A percentile compares a stretch with the other conserved stretches of the same genome.
phyloP scores from a whole-genome alignment of 495 filamentous ascomycete genomes.

The Tetracladium setigerum region DNA sequence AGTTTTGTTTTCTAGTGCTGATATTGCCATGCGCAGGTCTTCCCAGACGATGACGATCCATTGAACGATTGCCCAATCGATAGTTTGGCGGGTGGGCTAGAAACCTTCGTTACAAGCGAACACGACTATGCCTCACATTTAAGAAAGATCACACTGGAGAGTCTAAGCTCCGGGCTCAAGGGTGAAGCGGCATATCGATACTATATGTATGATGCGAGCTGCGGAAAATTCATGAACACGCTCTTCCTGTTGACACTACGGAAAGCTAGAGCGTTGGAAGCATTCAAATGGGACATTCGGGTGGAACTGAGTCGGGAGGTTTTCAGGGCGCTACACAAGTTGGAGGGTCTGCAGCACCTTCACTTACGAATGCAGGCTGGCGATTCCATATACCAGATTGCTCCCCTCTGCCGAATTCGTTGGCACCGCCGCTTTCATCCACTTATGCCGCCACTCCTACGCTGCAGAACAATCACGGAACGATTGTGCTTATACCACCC shows the following conservation, averaged over 20 bases:
- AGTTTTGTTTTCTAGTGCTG: no score
- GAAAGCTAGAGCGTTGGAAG: conserved; percentile 44
- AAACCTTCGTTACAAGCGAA: conserved; percentile 52
- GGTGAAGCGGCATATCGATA: conserved; percentile 37
- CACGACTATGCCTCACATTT: conserved; percentile 53
- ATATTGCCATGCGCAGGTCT: conserved; percentile 18
- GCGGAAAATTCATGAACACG: conserved; percentile 55
- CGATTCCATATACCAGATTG: conserved; percentile 34
- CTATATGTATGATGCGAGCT: conserved; percentile 39
- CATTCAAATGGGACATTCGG: conserved; percentile 54
- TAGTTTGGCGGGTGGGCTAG: conserved; percentile 43
- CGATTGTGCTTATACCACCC: no score
- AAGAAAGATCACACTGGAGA: conserved; percentile 40
- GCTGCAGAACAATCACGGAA: no score
- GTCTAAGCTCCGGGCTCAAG: conserved; percentile 34
- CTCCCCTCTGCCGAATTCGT: conserved; percentile 22
- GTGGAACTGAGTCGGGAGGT: conserved; percentile 51
- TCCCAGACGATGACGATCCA: conserved; percentile 45
- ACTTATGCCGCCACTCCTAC: no score
- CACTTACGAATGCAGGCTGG: conserved; percentile 50
- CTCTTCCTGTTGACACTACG: conserved; percentile 47
- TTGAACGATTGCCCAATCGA: conserved; percentile 39
- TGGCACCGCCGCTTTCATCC: not conserved
- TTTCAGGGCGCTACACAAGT: conserved; percentile 46
- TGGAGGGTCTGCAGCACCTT: conserved; percentile 43